Base-by-base conservation (phyloP, 202 grass and related monocot species). In the Cymbopogon flexuosus region DNA sequence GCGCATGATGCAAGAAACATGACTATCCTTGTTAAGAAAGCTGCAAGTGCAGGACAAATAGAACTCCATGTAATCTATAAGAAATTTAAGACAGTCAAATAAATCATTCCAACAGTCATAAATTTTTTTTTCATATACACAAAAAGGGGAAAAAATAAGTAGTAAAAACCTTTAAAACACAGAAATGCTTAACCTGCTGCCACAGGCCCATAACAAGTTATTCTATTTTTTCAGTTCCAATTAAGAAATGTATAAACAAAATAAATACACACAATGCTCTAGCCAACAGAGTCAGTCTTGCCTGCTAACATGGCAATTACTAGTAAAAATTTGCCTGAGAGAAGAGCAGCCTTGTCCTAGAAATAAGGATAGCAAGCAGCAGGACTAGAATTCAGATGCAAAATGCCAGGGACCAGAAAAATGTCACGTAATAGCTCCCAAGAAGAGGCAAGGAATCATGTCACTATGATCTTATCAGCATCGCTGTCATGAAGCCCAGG, bases 381-480 rank as follows among this genome's bases (percentile, higher is more conserved):
- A 66, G 54, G 24, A 59, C 39, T 63, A 80, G 41, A 78, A 58
- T 82, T 46, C 31, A 84, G 34, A 78, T 78, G 79, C 14, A 13
- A 73, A 86, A 83, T 59, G 60, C 22, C 23, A 8, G 62, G 40
- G 79, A 2, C 8, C 18, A 70, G 22, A 71, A 68, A 58, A 76
- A 41, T 81, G 79, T 19, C 42, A 82, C 9, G 9, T 71, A 73
- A 21, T 57, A 77, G 23, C 56, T 71, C 65, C 13, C 56, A 64
- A 56, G 16, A 79, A 45, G 42, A 56, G 63, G 42, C 42, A 82
- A 34, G 18, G 33, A 54, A 65, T 76, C 22, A 43, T 77, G 57
- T 33, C 63, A 76, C 49, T 51, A 59, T 40, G 57, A 72, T 70
- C 73, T 84, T 70, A 71, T 70, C 33, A 80, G 23, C 41, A 75